Evolutionary conservation across 768 basidiomycete species (phyloP), one percentile per base, ranked within the genome.

Genomic region (Collybiopsis confluens): DNA sequence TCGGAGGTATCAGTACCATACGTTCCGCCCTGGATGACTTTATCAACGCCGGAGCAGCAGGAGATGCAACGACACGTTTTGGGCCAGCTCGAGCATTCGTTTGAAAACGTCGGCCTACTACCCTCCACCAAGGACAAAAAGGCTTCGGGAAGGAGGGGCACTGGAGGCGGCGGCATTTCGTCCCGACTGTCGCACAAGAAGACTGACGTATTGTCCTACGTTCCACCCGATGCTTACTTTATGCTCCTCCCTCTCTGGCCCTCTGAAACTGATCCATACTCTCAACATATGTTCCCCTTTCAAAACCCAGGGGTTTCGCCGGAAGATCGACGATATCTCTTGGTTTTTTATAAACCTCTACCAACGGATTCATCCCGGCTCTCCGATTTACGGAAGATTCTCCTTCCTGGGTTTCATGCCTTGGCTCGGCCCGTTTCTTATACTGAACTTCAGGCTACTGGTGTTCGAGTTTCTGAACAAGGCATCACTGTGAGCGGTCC

Each of bases 381-480:
- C 2, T 23, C 21, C 24, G 16, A 30, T 27, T 18, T 18, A 11
- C 11, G 62, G 53, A 58, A 63, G 8, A 62, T 76, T 48, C 58
- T 62, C n/a, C 72, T 80, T 49, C 58, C 69, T 9, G 63, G 71
- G 6, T 85, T 85, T 69, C 70, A 71, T 21, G 74, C 78, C 13
- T 72, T 75, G 38, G 81, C 81, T 23, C 73, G 78, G 1, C 70
- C 82, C 28, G 69, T 85, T 45, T 67, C 72, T 0, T 73, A 79
- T 41, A 67, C 73, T 26, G 82, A 84, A 51, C 59, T 86, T 20
- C 70, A 71, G 3, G 64, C 73, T 16, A 73, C 72, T 2, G 80
- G 80, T 8, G 67, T 81, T 27, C 73, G 76, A n/a, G 59, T 78
- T 43, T 80, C 80, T 1, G 68, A 68, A 33, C 68, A 70, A 21